Conservation (phyloP, 352 stramenopile genomes). For the Thraustotheca clavata region DNA sequence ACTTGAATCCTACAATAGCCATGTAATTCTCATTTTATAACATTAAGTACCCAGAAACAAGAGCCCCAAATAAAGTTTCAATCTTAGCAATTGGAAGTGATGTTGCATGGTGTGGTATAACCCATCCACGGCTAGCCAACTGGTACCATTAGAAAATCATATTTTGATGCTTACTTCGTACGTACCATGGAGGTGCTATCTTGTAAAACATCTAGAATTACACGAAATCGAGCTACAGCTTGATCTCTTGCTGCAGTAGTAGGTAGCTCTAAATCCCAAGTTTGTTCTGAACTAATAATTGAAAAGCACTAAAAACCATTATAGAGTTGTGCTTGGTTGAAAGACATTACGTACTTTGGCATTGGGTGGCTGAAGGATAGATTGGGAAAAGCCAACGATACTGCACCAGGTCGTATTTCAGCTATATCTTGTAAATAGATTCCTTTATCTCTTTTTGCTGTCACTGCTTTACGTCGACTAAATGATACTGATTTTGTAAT, state of each 20-base stretch:
- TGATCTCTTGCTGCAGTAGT: not conserved
- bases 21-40: too few relatives aligned
- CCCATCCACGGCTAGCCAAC: not conserved
- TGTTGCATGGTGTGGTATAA: not conserved
- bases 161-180: too few relatives aligned
- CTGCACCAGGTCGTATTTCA: not conserved
- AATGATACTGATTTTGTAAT: not conserved
- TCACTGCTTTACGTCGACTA: not conserved
- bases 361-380: not conserved
- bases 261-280: not conserved
- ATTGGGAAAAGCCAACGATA: not conserved
- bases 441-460: not conserved
- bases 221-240: not conserved
- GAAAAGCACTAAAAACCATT: conserved; percentile 4
- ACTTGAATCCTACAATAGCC: conserved; percentile 10
- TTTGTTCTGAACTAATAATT: conserved; percentile 1
- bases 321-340: not conserved
- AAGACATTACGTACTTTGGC: not conserved
- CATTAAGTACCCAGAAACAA: not conserved
- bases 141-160: too few relatives aligned
- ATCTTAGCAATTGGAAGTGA: not conserved
- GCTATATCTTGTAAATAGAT: conserved; percentile 12
- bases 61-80: not conserved
- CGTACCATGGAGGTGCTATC: not conserved
- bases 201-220: conserved; percentile 3